A percentile compares a stretch with the other conserved stretches of the same genome.
phyloP scores from a whole-genome alignment of 495 filamentous ascomycete genomes.

The Margaritispora aquatica region DNA sequence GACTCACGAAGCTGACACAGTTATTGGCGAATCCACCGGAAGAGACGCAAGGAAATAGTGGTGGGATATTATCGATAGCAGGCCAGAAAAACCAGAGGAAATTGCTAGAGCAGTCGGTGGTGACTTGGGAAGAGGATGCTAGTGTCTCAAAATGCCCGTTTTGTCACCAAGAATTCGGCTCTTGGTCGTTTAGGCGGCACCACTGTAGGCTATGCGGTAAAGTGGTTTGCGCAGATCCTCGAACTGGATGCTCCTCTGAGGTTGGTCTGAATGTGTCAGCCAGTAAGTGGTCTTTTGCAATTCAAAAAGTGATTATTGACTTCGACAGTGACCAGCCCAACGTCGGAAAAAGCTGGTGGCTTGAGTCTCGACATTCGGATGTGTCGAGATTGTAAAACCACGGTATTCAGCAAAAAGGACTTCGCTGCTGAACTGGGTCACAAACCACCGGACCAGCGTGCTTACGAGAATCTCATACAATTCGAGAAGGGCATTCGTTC shows the following conservation, averaged over 20 bases:
- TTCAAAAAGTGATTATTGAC: slow-evolving; percentile 1
- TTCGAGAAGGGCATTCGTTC: slow-evolving; percentile 85
- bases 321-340: slow-evolving; percentile 36
- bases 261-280: slow-evolving; percentile 71
- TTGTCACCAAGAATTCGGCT: slow-evolving; percentile 89
- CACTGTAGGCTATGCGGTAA: slow-evolving; percentile 91
- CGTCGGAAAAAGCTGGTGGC: slow-evolving; percentile 58
- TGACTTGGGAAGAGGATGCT: slow-evolving; percentile 91
- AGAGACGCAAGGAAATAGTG: slow-evolving; percentile 25
- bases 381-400: slow-evolving; percentile 83
- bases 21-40: slow-evolving; percentile 67
- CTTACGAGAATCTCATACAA: slow-evolving; percentile 82
- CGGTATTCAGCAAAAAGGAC: slow-evolving; percentile 77
- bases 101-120: slow-evolving; percentile 79
- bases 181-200: slow-evolving; percentile 83
- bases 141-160: slow-evolving; percentile 78
- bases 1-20: slow-evolving; percentile 84
- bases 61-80: slow-evolving; percentile 24
- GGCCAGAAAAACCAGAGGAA: slow-evolving; percentile 61
- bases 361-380: slow-evolving; percentile 78
- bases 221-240: slow-evolving; percentile 83
- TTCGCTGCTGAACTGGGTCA: slow-evolving; percentile 64
- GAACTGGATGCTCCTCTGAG: slow-evolving; percentile 79
- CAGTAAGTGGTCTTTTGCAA: slow-evolving; percentile 46
- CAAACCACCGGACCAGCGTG: slow-evolving; percentile 68